Evolutionary conservation across 257 asterid genomes (phyloP).

Genomic region (Ajuga chamaepitys): DNA sequence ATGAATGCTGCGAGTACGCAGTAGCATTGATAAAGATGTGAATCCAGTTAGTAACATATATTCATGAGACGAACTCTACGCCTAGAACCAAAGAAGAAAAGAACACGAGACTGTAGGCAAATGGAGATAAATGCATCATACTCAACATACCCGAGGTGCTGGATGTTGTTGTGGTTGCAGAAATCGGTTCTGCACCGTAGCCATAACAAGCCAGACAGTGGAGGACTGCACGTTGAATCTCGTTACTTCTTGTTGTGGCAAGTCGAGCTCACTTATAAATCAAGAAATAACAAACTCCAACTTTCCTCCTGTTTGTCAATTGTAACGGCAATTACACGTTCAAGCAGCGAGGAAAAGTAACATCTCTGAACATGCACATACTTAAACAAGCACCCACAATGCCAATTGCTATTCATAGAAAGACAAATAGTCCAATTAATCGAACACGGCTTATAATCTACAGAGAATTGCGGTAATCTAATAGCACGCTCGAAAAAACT

Average conservation of each 20-base stretch:
- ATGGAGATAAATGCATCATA: conserved; percentile 5
- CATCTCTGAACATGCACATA: neutral
- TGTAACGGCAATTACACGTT: neutral
- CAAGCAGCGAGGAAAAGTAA: neutral
- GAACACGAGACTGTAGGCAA: conserved; percentile 1
- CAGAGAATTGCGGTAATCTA: neutral
- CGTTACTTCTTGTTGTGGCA: neutral
- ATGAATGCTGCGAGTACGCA: neutral
- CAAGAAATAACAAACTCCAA: conserved; percentile 7
- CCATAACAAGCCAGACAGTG: conserved; percentile 27
- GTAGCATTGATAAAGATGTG: neutral
- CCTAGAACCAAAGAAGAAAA: neutral
- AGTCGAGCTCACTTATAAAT: neutral
- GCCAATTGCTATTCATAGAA: neutral
- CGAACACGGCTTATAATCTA: neutral
- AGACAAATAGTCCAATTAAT: neutral
- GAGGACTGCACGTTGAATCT: conserved; percentile 10
- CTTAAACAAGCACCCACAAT: neutral
- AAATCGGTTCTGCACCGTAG: conserved; percentile 50
- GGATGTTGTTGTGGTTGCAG: conserved; percentile 45
- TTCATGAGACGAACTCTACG: neutral
- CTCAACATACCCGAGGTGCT: conserved; percentile 39
- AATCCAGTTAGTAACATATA: neutral
- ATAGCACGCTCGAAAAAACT: neutral
- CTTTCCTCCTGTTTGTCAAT: conserved; percentile 7